Base-by-base conservation (phyloP, 73 alveolate species). In the Urostyla sp. region DNA sequence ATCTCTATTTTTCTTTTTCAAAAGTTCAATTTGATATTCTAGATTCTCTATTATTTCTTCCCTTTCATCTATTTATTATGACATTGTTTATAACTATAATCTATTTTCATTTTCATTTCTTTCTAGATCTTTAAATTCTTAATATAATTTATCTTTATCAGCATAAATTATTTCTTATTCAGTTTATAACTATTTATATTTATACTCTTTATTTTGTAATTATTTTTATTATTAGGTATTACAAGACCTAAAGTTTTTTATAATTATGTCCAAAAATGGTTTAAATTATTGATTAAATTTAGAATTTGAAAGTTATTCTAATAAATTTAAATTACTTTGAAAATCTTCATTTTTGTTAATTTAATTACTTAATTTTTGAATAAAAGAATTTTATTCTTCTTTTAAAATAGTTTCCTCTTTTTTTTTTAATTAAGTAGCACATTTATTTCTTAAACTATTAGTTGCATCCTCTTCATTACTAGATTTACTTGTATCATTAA, bases 41-140 rank as follows among this genome's bases (percentile, higher is more conserved):
- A 63, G 45, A 13, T 23, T 63, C 46, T 63, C 79, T 43, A 63
- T 63, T 5, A 63, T 38, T 13, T 63, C 79, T 27, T 63, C 79
- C 44, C 79, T 63, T 40, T 63, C 34, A 21, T 63, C 79, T 1
- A 63, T 63, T 43, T 63, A 32, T 23, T 63, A 63, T 3, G 79
- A 21, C 79, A 63, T 63, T 1, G 57, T 26, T 24, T 36, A 10
- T 2, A 63, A 43, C 26, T 63, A 24, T 27, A 49, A 37, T 63
- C 79, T 63, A n/a, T 57, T 10, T 32, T 63, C 79, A 4, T 28
- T 11, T 43, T 63, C 79, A 63, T 63, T 63, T 23, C 58, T 36
- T 3, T 18, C 35, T 18, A 63, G 2, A 23, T 63, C 79, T 13
- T 63, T 50, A 1, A 63, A 24, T 20, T 63, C 79, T 63, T 20